Percentiles rank a stretch among this genome's conserved stretches.
Evolutionary conservation across 2,329 filamentous ascomycete genomes (phyloP).

Genomic region (Diplocarpon rosae): DNA sequence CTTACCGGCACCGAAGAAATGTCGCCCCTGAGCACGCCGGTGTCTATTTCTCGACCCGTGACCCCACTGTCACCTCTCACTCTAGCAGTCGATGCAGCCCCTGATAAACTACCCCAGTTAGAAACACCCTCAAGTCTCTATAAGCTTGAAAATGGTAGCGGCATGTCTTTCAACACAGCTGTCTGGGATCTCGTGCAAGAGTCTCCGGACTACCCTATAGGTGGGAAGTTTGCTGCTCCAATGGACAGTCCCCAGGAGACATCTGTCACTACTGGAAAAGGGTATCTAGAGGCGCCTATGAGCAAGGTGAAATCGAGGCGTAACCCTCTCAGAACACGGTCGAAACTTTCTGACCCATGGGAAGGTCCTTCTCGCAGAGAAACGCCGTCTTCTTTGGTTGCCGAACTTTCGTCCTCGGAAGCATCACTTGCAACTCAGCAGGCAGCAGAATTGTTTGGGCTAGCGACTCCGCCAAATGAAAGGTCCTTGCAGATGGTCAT

Average conservation of each 20-base stretch:
- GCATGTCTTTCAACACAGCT: slow-evolving; percentile 12
- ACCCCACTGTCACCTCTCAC: background rate
- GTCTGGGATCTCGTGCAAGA: slow-evolving; percentile 15
- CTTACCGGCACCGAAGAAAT: background rate
- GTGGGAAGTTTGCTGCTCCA: slow-evolving; percentile 10
- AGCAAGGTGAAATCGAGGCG: background rate
- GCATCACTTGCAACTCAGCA: background rate
- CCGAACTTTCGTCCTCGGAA: slow-evolving; percentile 1
- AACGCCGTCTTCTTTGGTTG: background rate
- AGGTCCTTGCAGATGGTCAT: slow-evolving; percentile 7
- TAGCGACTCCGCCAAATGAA: background rate
- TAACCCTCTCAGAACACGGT: background rate
- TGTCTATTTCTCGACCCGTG: background rate
- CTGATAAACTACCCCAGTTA: background rate
- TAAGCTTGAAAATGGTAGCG: slow-evolving; percentile 5
- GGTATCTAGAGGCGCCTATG: background rate
- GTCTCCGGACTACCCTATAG: slow-evolving; percentile 17
- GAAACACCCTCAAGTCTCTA: background rate
- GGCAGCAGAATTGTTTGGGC: too few relatives aligned
- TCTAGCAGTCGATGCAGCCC: background rate
- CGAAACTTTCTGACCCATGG: slow-evolving; percentile 1
- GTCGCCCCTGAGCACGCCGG: background rate
- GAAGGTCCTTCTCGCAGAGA: background rate
- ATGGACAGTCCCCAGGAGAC: slow-evolving; percentile 2
- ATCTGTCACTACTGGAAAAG: background rate